Evolutionary conservation across 441 rosid genomes (phyloP).

Genomic region (Mallotus japonicus): DNA sequence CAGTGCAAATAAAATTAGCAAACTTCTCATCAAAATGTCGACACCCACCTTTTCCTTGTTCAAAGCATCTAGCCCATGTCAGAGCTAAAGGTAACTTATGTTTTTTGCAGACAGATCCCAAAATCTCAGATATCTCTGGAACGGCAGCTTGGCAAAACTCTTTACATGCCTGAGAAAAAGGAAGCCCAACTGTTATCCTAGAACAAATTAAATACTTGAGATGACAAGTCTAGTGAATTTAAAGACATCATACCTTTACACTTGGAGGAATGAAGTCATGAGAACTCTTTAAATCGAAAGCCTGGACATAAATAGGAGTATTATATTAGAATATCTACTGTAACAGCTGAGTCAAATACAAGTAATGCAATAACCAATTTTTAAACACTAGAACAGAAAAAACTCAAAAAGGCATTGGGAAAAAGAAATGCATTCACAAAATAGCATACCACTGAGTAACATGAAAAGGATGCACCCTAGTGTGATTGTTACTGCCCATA

Average conservation of each 20-base stretch:
- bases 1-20: conserved; percentile 59
- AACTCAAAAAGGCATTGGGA: conserved; percentile 15
- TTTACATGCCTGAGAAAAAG: conserved; percentile 49
- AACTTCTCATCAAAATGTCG: conserved; percentile 65
- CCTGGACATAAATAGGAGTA: conserved; percentile 47
- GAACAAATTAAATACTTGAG: conserved; percentile 14
- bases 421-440: conserved; percentile 18
- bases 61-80: conserved; percentile 78
- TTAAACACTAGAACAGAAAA: conserved; percentile 17
- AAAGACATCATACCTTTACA: conserved; percentile 46
- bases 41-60: conserved; percentile 64
- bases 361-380: conserved; percentile 31
- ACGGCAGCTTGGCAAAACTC: conserved; percentile 52
- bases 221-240: neutral
- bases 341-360: neutral
- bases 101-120: conserved; percentile 56
- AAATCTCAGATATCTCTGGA: conserved; percentile 55
- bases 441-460: neutral
- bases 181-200: conserved; percentile 26
- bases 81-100: conserved; percentile 69
- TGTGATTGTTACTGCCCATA: neutral
- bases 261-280: conserved; percentile 49
- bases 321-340: conserved; percentile 23
- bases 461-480: neutral
- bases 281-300: conserved; percentile 74